A percentile compares a stretch with the other conserved stretches of the same genome.
These are phyloP conservation scores for Apiotrichum veenhuisii DNA, from an alignment of 1,284 basidiomycete species.

Conservation along the genomic window DNA sequence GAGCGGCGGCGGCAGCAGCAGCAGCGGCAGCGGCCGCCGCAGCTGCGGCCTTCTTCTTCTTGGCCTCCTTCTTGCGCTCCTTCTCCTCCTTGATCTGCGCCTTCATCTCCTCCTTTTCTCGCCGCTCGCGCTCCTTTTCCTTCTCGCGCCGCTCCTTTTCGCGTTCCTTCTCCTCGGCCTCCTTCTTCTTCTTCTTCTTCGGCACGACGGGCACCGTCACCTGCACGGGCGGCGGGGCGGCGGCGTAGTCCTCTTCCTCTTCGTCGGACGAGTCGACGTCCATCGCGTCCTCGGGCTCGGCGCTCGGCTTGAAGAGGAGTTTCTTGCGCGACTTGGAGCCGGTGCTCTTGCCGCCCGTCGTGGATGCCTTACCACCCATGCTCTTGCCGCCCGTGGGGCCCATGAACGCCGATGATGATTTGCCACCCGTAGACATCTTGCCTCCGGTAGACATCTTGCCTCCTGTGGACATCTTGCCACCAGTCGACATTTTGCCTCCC, in stretches of 20 bases:
- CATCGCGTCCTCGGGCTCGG: conserved; percentile 18
- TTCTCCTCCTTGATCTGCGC: conserved; percentile 24
- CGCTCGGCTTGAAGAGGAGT: conserved; percentile 5
- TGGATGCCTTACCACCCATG: not conserved
- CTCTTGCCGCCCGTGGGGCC: not conserved
- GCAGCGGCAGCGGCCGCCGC: conserved; percentile 4
- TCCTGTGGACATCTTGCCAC: not conserved
- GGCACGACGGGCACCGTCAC: no score
- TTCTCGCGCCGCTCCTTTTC: not conserved
- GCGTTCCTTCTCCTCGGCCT: conserved; percentile 6
- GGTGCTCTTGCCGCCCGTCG: not conserved
- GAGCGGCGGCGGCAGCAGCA: conserved; percentile 11
- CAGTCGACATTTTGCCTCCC: not conserved
- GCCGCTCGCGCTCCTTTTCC: not conserved
- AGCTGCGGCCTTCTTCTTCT: conserved; percentile 13
- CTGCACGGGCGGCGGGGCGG: not conserved
- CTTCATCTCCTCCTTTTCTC: conserved; percentile 10
- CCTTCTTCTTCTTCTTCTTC: conserved; percentile 15
- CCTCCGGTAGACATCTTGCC: conserved; percentile 7
- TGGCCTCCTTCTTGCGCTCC: conserved; percentile 23
- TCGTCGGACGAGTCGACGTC: conserved; percentile 16
- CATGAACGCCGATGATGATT: no score
- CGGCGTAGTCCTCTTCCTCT: conserved; percentile 2
- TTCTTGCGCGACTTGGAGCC: conserved; percentile 13
- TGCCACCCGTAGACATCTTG: not conserved